These are phyloP conservation scores for Pouteria glomerata DNA, from an alignment of 148 eudicot species.

Conservation along the genomic window DNA sequence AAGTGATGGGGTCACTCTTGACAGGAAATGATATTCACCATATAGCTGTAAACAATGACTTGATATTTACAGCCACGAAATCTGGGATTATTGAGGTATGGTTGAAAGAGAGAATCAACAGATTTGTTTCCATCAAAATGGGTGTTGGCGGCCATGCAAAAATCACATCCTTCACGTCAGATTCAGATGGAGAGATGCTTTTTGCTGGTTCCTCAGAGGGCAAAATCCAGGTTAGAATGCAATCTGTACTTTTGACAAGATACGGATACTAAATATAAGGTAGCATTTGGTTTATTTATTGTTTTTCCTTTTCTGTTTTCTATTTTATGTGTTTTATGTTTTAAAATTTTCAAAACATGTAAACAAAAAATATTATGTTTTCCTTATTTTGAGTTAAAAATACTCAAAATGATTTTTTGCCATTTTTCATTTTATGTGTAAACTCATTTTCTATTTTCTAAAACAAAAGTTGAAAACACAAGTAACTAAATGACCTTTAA, in stretches of 20 bases:
- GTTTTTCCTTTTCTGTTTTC: too few species aligned
- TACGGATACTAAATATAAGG: neutral
- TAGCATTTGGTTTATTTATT: neutral
- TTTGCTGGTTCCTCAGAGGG: conserved; percentile 46
- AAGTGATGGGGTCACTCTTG: conserved; percentile 31
- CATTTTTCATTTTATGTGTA: too few species aligned
- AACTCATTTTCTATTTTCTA: too few species aligned
- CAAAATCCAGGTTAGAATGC: conserved; percentile 36
- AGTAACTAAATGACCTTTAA: too few species aligned
- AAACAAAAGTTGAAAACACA: too few species aligned
- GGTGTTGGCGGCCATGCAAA: conserved; percentile 23
- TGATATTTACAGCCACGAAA: conserved; percentile 40
- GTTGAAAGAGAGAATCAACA: conserved; percentile 38
- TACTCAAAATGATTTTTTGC: too few species aligned
- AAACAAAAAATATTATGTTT: too few species aligned
- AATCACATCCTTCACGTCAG: conserved; percentile 32
- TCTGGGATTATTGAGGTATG: conserved; percentile 42
- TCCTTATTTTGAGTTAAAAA: too few species aligned
- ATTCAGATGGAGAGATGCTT: conserved; percentile 44
- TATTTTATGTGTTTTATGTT: too few species aligned
- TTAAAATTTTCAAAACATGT: too few species aligned
- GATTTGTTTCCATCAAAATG: conserved; percentile 36
- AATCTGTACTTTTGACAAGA: neutral
- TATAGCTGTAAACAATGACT: conserved; percentile 37
- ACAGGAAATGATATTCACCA: conserved; percentile 34